Evolutionary conservation across 1,284 basidiomycete genomes (phyloP), one percentile per base, ranked within the genome.

Genomic region (Exobasidium rhododendri): DNA sequence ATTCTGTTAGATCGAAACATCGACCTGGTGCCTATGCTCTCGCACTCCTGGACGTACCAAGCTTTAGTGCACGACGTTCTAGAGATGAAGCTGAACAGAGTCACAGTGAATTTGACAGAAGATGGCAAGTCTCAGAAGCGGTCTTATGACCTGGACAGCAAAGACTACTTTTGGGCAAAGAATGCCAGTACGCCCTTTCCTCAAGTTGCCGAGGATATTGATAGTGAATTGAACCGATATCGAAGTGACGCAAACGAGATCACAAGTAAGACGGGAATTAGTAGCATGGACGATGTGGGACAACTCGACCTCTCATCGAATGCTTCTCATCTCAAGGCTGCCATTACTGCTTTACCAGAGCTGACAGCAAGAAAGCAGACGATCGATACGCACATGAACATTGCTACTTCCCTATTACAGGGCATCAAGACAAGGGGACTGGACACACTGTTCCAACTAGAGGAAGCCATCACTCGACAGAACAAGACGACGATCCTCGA

Each of bases 21-120:
- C 55, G 96, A 99, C 78, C 84, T 99, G 14, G 89, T 94, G 0
- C 91, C 96, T 3, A 92, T 96, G 85, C 82, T 99, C 14, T 90
- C 91, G 1, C 96, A 99, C 79, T 94, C 93, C 1, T 99, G 96
- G 96, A 98, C 96, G 30, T 99, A 99, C 76, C 96, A 99, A 82
- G 93, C 96, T 0, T 86, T 99, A 22, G 91, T 97, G 0, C 94
- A 94, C 53, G 96, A 99, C 78, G 97, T 97, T 64, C 86, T 99
- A 30, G 91, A 96, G 61, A 92, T 98, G 84, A 94, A 92, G 80
- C 85, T 99, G 17, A 98, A 98, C 81, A 88, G 94, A 11, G 94
- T 98, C 17, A 88, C 91, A 0, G 88, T 98, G 24, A 61, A 83
- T 81, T 81, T 83, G 14, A 83, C 83, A n/a, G 84, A 85, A 64